Evolutionary conservation across 2,329 filamentous ascomycete species (phyloP).

Genomic region (Sphaerulina populicola): DNA sequence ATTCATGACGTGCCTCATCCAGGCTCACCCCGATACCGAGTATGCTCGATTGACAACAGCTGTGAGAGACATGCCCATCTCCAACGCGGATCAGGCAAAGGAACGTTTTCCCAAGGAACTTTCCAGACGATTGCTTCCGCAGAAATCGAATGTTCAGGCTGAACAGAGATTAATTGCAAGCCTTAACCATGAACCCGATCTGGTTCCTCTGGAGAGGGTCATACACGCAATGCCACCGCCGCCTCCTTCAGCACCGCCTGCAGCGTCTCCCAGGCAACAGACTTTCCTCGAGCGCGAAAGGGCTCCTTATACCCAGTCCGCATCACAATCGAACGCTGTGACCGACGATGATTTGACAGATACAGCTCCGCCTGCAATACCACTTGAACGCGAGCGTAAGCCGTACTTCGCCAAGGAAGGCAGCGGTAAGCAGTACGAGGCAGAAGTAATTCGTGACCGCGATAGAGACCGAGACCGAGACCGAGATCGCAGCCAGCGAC

Average conservation of each 20-base stretch:
- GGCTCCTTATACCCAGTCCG: slow-evolving; percentile 33
- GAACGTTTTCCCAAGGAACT: slow-evolving; percentile 74
- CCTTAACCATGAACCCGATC: slow-evolving; percentile 34
- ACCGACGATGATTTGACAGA: slow-evolving; percentile 34
- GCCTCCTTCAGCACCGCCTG: slow-evolving; percentile 23
- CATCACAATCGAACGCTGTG: slow-evolving; percentile 26
- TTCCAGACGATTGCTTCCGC: slow-evolving; percentile 63
- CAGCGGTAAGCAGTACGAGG: slow-evolving; percentile 48
- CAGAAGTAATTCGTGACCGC: slow-evolving; percentile 11
- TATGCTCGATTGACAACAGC: slow-evolving; percentile 60
- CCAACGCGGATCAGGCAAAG: slow-evolving; percentile 52
- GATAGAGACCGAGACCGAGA: slow-evolving; percentile 17
- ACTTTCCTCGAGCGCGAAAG: slow-evolving; percentile 35
- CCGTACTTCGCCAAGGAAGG: slow-evolving; percentile 55
- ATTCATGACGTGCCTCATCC: slow-evolving; percentile 66
- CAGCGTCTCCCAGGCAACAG: slow-evolving; percentile 21
- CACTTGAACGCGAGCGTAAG: slow-evolving; percentile 58
- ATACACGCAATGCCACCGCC: slow-evolving; percentile 31
- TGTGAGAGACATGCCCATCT: slow-evolving; percentile 63
- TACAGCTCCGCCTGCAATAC: slow-evolving; percentile 35
- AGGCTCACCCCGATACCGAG: slow-evolving; percentile 68
- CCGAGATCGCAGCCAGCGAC: slow-evolving; percentile 13
- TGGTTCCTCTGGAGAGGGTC: slow-evolving; percentile 38
- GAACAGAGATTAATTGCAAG: slow-evolving; percentile 52
- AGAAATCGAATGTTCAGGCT: slow-evolving; percentile 47